Percentiles rank a stretch among this genome's conserved stretches.
These are phyloP conservation scores for Nemania sp. DNA, from an alignment of 2,329 filamentous ascomycete species.

Conservation along the genomic window DNA sequence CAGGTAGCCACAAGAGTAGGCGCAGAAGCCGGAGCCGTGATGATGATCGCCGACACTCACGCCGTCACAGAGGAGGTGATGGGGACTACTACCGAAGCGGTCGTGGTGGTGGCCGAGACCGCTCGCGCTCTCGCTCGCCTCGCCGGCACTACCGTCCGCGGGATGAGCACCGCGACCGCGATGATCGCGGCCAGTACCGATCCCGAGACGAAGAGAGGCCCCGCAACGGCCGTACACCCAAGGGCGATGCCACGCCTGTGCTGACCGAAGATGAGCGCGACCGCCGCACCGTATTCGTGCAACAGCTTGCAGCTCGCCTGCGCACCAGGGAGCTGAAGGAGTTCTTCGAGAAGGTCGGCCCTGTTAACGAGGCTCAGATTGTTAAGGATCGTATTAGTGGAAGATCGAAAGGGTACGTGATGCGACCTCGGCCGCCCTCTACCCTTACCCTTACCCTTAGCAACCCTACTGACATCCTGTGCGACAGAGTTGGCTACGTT, in stretches of 20 bases:
- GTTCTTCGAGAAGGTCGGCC: constrained; percentile 94
- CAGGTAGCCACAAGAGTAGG: constrained; percentile 80
- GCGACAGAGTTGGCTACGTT: constrained; percentile 89
- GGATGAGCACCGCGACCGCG: constrained; percentile 57
- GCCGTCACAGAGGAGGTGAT: constrained; percentile 68
- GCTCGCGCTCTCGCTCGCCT: constrained; percentile 74
- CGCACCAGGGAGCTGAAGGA: constrained; percentile 89
- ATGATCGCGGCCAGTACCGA: constrained; percentile 59
- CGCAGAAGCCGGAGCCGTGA: constrained; percentile 80
- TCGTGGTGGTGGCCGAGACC: constrained; percentile 59
- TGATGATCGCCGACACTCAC: constrained; percentile 73
- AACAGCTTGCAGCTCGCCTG: constrained; percentile 93
- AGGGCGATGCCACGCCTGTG: constrained; percentile 66
- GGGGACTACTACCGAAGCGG: constrained; percentile 74
- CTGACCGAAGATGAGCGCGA: constrained; percentile 95
- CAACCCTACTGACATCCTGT: constrained; percentile 34
- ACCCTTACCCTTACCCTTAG: background rate
- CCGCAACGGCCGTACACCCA: constrained; percentile 43
- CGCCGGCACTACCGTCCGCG: constrained; percentile 61
- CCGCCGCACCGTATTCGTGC: constrained; percentile 95
- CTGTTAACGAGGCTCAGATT: constrained; percentile 96
- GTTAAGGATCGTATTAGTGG: constrained; percentile 97
- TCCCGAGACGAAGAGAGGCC: constrained; percentile 55
- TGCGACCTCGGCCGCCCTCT: background rate
- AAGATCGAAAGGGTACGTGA: constrained; percentile 89